These are phyloP conservation scores for Venustampulla echinocandica DNA, from an alignment of 495 filamentous ascomycete genomes.

Conservation along the genomic window DNA sequence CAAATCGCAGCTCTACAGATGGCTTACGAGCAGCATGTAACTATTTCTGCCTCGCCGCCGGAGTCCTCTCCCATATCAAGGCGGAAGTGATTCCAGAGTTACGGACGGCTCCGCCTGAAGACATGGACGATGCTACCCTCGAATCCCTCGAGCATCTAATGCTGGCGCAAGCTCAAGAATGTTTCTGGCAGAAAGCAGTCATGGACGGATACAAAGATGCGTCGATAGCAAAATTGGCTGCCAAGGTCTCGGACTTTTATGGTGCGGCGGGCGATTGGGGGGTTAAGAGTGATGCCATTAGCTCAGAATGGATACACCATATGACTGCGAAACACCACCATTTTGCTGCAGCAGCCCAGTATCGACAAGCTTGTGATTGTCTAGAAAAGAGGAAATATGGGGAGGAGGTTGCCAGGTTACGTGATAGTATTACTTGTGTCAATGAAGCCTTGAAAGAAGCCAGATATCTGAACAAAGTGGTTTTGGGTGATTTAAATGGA, in stretches of 20 bases:
- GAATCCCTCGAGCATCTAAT: constrained; percentile 76
- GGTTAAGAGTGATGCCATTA: constrained; percentile 79
- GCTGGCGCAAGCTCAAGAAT: constrained; percentile 90
- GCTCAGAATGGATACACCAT: constrained; percentile 95
- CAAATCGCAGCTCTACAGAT: constrained; percentile 69
- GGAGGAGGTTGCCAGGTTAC: constrained; percentile 83
- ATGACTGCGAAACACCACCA: constrained; percentile 97
- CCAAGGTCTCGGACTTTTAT: constrained; percentile 88
- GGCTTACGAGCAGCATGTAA: constrained; percentile 85
- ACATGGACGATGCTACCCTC: constrained; percentile 86
- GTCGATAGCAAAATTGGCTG: constrained; percentile 83
- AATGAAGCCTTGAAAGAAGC: constrained; percentile 82
- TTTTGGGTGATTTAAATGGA: constrained; percentile 73
- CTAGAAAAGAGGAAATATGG: constrained; percentile 92
- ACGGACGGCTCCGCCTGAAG: constrained; percentile 77
- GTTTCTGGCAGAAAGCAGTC: constrained; percentile 96
- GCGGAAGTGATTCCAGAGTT: constrained; percentile 74
- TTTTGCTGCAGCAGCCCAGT: constrained; percentile 94
- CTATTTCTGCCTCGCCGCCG: constrained; percentile 84
- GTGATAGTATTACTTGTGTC: constrained; percentile 72
- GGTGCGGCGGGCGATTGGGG: constrained; percentile 75
- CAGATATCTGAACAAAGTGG: constrained; percentile 74
- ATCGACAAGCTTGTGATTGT: constrained; percentile 84
- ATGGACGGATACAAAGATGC: constrained; percentile 89
- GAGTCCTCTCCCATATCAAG: constrained; percentile 74